A percentile compares a stretch with the other conserved stretches of the same genome.
Conservation (phyloP, 148 eudicot genomes). For the Agrostemma githago region DNA sequence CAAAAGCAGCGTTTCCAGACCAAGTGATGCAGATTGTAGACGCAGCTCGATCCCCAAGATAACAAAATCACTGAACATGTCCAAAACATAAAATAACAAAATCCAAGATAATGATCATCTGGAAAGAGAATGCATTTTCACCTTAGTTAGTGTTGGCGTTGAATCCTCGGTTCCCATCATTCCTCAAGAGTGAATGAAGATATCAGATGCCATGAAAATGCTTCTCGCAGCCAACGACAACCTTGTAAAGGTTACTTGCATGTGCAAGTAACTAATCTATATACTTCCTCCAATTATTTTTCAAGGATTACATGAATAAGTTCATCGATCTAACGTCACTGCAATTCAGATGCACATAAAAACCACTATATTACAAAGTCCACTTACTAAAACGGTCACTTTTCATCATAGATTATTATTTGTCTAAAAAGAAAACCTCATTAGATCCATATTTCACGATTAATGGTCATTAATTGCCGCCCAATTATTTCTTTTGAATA, state of each 20-base stretch:
- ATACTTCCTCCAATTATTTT: no score
- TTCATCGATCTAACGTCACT: no score
- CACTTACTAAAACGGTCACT: no score
- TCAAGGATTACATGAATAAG: no score
- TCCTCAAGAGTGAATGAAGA: slow-evolving; percentile 18
- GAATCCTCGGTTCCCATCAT: slow-evolving; percentile 3
- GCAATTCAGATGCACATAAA: no score
- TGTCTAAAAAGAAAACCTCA: no score
- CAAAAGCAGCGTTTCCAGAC: slow-evolving; percentile 13
- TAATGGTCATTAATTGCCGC: no score
- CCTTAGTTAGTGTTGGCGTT: slow-evolving; percentile 17
- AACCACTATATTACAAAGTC: no score
- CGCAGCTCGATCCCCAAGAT: neutral
- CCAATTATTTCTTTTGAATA: no score
- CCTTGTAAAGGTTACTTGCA: neutral
- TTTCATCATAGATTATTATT: no score
- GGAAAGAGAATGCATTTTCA: slow-evolving; percentile 1
- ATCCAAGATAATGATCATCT: neutral
- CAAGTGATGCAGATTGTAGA: slow-evolving; percentile 8
- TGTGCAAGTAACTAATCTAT: neutral
- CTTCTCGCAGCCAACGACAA: slow-evolving; percentile 1
- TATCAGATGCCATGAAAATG: neutral
- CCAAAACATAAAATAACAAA: neutral
- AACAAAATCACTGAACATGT: neutral
- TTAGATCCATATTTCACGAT: no score